Percentiles rank a stretch among this genome's conserved stretches.
Evolutionary conservation across 1,284 basidiomycete genomes (phyloP).

Genomic region (Omphalotus olearius): DNA sequence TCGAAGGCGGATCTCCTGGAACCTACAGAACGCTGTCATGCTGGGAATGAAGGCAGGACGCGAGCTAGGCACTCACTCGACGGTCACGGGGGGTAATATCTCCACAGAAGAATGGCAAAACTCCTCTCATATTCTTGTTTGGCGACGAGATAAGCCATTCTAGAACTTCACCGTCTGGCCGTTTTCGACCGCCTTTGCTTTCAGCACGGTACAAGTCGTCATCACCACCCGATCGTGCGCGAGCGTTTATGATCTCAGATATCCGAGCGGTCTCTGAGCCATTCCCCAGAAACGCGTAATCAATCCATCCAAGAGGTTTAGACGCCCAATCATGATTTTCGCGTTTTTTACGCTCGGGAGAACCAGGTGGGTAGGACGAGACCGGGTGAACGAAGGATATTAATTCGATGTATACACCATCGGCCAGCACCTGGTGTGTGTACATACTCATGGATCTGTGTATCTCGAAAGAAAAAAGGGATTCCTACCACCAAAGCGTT

Average conservation of each 20-base stretch:
- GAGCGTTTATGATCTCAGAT: slow-evolving; percentile 48
- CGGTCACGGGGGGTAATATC: slow-evolving; percentile 57
- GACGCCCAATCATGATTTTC: slow-evolving; percentile 48
- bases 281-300: slow-evolving; percentile 54
- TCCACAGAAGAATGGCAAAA: slow-evolving; percentile 40
- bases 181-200: slow-evolving; percentile 43
- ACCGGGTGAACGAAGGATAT: slow-evolving; percentile 56
- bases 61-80: slow-evolving; percentile 38
- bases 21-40: slow-evolving; percentile 33
- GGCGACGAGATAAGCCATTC: slow-evolving; percentile 55
- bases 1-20: slow-evolving; percentile 38
- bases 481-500: slow-evolving; percentile 57
- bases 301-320: slow-evolving; percentile 58
- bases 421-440: slow-evolving; percentile 43
- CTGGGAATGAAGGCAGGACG: not conserved
- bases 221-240: slow-evolving; percentile 32
- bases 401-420: slow-evolving; percentile 65
- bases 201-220: slow-evolving; percentile 39
- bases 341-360: slow-evolving; percentile 37
- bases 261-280: slow-evolving; percentile 35
- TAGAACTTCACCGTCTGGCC: slow-evolving; percentile 47
- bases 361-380: slow-evolving; percentile 45
- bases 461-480: not conserved
- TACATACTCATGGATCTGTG: not conserved
- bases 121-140: not conserved